Base-by-base conservation (phyloP, 2,329 filamentous ascomycete genomes). In the Fusarium burgessii region DNA sequence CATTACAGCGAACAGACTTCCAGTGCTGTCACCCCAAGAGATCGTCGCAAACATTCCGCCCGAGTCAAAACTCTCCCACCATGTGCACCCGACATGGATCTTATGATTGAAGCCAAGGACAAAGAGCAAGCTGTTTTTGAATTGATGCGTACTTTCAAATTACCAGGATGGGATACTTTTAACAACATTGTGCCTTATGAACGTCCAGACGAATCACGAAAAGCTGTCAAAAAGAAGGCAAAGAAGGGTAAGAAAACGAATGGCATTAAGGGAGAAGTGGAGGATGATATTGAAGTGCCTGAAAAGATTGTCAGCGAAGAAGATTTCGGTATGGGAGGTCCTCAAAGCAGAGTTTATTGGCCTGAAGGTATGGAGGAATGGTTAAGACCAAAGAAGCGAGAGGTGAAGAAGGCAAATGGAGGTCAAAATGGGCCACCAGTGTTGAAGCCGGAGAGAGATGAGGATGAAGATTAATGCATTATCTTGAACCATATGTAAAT, bases 91-190 rank as follows among this genome's bases (percentile, higher is more conserved):
- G 90, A 92, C 35, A 96, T 97, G 92, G 95, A 98, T 77, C 85
- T 98, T n/a, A 98, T 98, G 95, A 98, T 98, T 66, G 95, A 98
- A 82, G 95, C 95, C 50, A 98, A 98, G 79, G 95, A 98, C 78
- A 98, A 98, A 81, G 95, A 98, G 79, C 95, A 98, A 80, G 94
- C 95, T 1, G 94, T 98, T 0, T 97, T 98, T 75, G 94, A 97
- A 71, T 86, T 98, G 20, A 98, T 98, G 94, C 88, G 92, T 25
- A 94, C 86, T 0, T 97, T 94, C 79, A 94, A 91, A 75, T 85
- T 98, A 1, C 93, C 94, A 0, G 94, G 94, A 0, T 93, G 90
- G 81, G 86, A 96, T 23, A 87, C 82, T 0, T 90, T 97, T 77
- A 92, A 92, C 72, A 90, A 97, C 58, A 84, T 98, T 3, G 84